Evolutionary conservation across 2,329 filamentous ascomycete species (phyloP).

Genomic region (Monosporascus sp.): DNA sequence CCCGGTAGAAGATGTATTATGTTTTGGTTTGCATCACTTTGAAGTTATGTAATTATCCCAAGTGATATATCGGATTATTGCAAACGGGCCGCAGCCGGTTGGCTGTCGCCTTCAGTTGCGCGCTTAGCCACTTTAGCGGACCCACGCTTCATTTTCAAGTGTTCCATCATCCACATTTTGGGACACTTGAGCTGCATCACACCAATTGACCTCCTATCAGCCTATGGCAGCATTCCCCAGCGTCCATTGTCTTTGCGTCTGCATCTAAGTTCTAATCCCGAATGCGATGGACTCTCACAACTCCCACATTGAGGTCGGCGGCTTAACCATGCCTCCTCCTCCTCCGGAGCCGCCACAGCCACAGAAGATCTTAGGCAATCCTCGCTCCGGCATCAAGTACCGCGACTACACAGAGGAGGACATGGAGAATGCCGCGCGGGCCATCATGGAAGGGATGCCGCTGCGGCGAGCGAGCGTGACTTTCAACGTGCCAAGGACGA

Average conservation of each 20-base stretch:
- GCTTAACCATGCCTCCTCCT: neutral
- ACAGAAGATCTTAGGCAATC: neutral
- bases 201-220: neutral
- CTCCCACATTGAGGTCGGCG: neutral
- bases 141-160: too few species aligned
- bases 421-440: constrained; percentile 10
- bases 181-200: neutral
- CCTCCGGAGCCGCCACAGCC: neutral
- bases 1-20: too few species aligned
- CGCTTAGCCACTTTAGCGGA: too few species aligned
- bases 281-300: neutral
- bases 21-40: too few species aligned
- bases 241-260: too few species aligned
- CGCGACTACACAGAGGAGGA: constrained; percentile 17
- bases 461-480: constrained; percentile 15
- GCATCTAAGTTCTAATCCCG: too few species aligned
- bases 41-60: too few species aligned
- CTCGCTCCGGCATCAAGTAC: constrained; percentile 15
- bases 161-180: neutral
- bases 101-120: too few species aligned
- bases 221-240: too few species aligned
- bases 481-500: constrained; percentile 20
- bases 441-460: constrained; percentile 16
- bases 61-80: too few species aligned
- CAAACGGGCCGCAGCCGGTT: too few species aligned